Base-by-base conservation (phyloP, 2,329 filamentous ascomycete genomes). In the Leptographium procerum region DNA sequence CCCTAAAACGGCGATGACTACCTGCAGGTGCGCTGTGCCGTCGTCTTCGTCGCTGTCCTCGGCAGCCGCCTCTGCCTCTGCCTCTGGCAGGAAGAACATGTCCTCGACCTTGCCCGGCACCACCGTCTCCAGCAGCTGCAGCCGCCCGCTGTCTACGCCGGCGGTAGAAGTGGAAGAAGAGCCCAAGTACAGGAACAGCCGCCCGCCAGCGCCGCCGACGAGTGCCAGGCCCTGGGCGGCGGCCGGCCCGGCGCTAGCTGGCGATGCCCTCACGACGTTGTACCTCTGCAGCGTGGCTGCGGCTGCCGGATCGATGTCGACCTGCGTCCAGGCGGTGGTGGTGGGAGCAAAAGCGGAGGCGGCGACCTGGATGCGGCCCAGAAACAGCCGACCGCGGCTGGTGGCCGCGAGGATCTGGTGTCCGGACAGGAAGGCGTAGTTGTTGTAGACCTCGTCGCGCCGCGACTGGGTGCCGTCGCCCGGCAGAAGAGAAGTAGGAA, bases 351-450 rank as follows among this genome's bases (percentile, higher is more conserved):
- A 6, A 33, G 31, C 10, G 10, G 31, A 6, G n/a, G 40, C 34
- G 14, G 13, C 54, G 7, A 56, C 22, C n/a, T 53, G 52, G 2
- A 59, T 36, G 22, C 26, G 22, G 6, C 64, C 65, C 0, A 62
- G 55, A n/a, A 66, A 55, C 8, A 66, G 52, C 7, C 61, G 48
- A 11, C 65, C 64, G 10, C 56, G 47, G 10, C 57, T 59, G 5
- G 64, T 62, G 5, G 60, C 59, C 59, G 76, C 87, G 61, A 90
- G 83, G 68, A 91, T 88, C 60, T 86, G 81, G 72, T 89, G 86
- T 78, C 89, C 87, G 60, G 86, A 89, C 62, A 91, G 80, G 66
- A 91, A 82, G 58, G 87, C 86, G 68, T 69, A 66, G 55, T 60
- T 66, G 58, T 64, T 62, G 45, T 64, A 65, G 43, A 62, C 22